Base-by-base conservation (phyloP, 345 rosid species). In the Acer negundo region DNA sequence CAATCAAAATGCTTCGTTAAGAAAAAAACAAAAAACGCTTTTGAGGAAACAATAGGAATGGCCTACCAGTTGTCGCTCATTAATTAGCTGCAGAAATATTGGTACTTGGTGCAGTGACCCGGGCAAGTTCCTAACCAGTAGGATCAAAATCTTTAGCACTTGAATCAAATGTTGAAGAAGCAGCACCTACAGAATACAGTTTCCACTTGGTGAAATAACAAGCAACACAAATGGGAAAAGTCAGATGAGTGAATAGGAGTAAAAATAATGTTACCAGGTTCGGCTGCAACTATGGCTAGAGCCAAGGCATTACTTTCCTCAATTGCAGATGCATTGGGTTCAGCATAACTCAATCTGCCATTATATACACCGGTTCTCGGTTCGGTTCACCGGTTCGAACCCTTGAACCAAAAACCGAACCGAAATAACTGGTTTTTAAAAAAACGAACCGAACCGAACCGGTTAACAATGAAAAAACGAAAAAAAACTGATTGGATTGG, bases 51-150 rank as follows among this genome's bases (percentile, higher is more conserved):
- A 35, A 64, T 19, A 28, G 31, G 71, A 65, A 74, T 7, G 11
- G 75, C 88, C 63, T 92, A 97, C 99, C 94, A 97, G 77, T 84
- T 94, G 92, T 82, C 98, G 87, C 66, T 94, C 98, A 42, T 78
- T 97, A 79, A 42, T 78, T 97, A 79, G 80, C 84, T 26, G 97
- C 73, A 82, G 99, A 94, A 69, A 94, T 89, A 80, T 93, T 79
- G 19, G 78, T 80, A 81, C 97, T 89, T 42, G 98, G 95, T 55
- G 97, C 86, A 17, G 88, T 79, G 74, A 97, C 96, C 70, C 94
- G 86, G 35, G 98, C 94, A 80, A 97, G 94, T 78, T 94, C 98
- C 99, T 98, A 97, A 74, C 99, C 98, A 66, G 90, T 73, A 67
- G 99, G 96, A 85, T 93, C 96, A 70, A 90, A 93, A 78, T 89